Evolutionary conservation across 2,329 filamentous ascomycete species (phyloP), one percentile per base, ranked within the genome.

Genomic region (Ploettnerulaceae sp.): DNA sequence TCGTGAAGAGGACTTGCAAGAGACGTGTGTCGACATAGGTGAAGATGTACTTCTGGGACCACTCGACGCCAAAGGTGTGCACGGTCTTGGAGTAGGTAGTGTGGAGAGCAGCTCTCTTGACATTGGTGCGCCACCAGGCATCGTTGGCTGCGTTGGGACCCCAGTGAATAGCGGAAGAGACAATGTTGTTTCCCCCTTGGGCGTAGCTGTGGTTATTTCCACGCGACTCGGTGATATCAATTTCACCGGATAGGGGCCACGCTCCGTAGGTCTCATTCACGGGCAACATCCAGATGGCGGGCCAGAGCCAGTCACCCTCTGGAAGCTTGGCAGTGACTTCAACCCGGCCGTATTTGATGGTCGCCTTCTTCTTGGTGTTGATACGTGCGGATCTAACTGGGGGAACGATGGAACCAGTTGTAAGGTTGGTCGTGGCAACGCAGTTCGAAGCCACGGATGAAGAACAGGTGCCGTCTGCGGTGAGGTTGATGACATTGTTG

Each of bases 251-350:
- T 6, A 71, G 68, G 1, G 88, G 88, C 88, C 88, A 94, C 1
- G 74, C 59, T 1, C 88, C 88, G 63, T 93, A 94, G 0, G 71
- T 81, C 44, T 81, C 73, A 33, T 82, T 72, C 36, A 79, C 79
- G 1, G 88, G 88, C 71, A 93, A 72, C 84, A 94, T 86, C 85
- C 86, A 90, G 60, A 94, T 91, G n/a, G 86, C 86, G 2, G 88
- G 88, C 88, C 88, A 93, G 8, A 94, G 74, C 88, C 88, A 93
- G 68, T 93, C 87, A 44, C 88, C 88, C 37, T 71, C 66, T 4
- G 88, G 86, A 21, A 93, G 69, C 66, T 83, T 83, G 20, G 88
- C 88, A 1, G 76, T 81, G 4, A 94, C 86, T 63, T 94, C 86
- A 42, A 94, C 76, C 33, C 86, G 84, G 37, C 88, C 88, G 62